Evolutionary conservation across 495 filamentous ascomycete species (phyloP).

Genomic region (Daldinia caldariorum): DNA sequence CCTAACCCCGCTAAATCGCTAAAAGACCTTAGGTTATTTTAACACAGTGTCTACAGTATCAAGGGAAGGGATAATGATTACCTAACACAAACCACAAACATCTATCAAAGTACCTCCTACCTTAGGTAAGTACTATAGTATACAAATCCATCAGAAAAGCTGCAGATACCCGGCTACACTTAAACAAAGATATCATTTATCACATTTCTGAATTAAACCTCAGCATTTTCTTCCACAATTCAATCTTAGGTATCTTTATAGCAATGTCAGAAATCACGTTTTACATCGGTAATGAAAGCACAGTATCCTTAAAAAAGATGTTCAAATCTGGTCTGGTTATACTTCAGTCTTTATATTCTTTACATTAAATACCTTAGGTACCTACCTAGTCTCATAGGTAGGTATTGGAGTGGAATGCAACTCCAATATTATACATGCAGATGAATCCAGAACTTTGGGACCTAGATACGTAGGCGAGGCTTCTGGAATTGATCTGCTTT

Average conservation of each 20-base stretch:
- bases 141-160: neutral
- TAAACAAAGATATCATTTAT: conserved; percentile 1
- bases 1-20: conserved; percentile 39
- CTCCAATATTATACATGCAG: conserved; percentile 36
- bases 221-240: neutral
- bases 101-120: too few species aligned
- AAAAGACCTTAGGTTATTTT: neutral
- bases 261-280: neutral
- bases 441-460: conserved; percentile 33
- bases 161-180: neutral
- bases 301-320: neutral
- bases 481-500: conserved; percentile 20
- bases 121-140: conserved; percentile 3
- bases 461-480: conserved; percentile 15
- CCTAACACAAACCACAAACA: too few species aligned
- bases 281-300: neutral
- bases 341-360: neutral
- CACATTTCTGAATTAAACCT: neutral
- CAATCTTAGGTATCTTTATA: neutral
- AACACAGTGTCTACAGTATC: neutral
- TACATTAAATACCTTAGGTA: conserved; percentile 1
- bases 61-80: too few species aligned
- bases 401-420: conserved; percentile 35
- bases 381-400: neutral
- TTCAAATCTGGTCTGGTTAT: neutral